Percentiles rank a stretch among this genome's conserved stretches.
phyloP scores from a whole-genome alignment of 805 yeast genomes.

The Tetrapisispora namnaoensis region DNA sequence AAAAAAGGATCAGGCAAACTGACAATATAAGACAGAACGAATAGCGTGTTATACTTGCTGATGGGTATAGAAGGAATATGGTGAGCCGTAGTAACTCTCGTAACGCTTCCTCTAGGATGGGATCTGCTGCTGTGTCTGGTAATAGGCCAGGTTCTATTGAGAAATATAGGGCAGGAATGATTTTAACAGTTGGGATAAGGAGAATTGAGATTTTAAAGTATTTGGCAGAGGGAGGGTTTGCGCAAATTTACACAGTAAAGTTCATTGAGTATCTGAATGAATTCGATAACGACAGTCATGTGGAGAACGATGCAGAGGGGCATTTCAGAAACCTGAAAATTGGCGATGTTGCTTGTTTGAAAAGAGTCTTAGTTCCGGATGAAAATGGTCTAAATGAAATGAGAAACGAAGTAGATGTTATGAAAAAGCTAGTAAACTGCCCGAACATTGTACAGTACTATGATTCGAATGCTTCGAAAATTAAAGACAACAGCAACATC shows the following conservation, averaged over 20 bases:
- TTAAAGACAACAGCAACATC: slow-evolving; percentile 21
- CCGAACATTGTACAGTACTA: slow-evolving; percentile 56
- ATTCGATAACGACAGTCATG: slow-evolving; percentile 24
- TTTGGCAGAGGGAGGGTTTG: slow-evolving; percentile 70
- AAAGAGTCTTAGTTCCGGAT: slow-evolving; percentile 65
- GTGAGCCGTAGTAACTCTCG: slow-evolving; percentile 1
- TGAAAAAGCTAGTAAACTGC: slow-evolving; percentile 51
- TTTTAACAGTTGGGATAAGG: slow-evolving; percentile 54
- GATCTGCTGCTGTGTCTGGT: neutral
- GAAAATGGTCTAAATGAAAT: slow-evolving; percentile 57
- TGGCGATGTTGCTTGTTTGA: slow-evolving; percentile 54
- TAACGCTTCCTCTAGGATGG: neutral
- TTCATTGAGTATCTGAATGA: slow-evolving; percentile 31
- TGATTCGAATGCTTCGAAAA: slow-evolving; percentile 68
- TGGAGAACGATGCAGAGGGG: neutral
- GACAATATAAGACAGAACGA: no score
- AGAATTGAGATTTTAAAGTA: slow-evolving; percentile 44
- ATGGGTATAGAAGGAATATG: neutral
- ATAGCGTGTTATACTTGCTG: no score
- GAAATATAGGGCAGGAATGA: slow-evolving; percentile 35
- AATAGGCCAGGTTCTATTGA: slow-evolving; percentile 1
- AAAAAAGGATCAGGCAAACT: no score
- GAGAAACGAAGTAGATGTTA: slow-evolving; percentile 73
- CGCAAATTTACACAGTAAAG: slow-evolving; percentile 62
- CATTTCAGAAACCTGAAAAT: slow-evolving; percentile 22